A percentile compares a stretch with the other conserved stretches of the same genome.
Conservation (phyloP, 2,329 filamentous ascomycete species). For the Coniochaeta prunicola region DNA sequence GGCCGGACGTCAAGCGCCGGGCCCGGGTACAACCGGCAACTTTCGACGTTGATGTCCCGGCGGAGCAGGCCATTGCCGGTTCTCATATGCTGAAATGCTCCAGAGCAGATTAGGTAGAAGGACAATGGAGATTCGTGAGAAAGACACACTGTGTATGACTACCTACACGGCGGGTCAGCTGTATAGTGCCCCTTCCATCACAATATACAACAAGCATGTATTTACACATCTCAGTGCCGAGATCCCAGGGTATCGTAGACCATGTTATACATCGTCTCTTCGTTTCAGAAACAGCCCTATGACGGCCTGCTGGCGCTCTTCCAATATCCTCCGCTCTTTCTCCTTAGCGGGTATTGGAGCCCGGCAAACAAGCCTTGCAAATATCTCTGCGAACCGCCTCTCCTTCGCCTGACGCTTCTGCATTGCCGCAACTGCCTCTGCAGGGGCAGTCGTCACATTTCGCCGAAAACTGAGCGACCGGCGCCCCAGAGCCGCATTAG, state of each 20-base stretch:
- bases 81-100: no score
- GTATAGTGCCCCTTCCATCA: not conserved
- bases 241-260: not conserved
- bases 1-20: not conserved
- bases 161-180: not conserved
- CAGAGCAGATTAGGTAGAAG: no score
- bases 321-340: conserved; percentile 50
- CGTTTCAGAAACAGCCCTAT: conserved; percentile 60
- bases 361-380: conserved; percentile 58
- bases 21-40: not conserved
- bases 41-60: not conserved
- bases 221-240: not conserved
- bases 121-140: no score
- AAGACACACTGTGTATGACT: no score
- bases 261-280: conserved; percentile 13
- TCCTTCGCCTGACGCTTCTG: conserved; percentile 53
- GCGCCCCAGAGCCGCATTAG: conserved; percentile 21
- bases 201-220: not conserved
- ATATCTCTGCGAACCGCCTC: conserved; percentile 55
- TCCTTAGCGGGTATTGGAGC: conserved; percentile 26
- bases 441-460: conserved; percentile 14
- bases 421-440: conserved; percentile 31
- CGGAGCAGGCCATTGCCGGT: no score
- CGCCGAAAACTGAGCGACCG: conserved; percentile 40
- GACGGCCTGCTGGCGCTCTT: conserved; percentile 58